Percentiles rank a stretch among this genome's conserved stretches.
These are phyloP conservation scores for Gracilariopsis chorda DNA, from an alignment of 23 red algal genomes.

Conservation along the genomic window DNA sequence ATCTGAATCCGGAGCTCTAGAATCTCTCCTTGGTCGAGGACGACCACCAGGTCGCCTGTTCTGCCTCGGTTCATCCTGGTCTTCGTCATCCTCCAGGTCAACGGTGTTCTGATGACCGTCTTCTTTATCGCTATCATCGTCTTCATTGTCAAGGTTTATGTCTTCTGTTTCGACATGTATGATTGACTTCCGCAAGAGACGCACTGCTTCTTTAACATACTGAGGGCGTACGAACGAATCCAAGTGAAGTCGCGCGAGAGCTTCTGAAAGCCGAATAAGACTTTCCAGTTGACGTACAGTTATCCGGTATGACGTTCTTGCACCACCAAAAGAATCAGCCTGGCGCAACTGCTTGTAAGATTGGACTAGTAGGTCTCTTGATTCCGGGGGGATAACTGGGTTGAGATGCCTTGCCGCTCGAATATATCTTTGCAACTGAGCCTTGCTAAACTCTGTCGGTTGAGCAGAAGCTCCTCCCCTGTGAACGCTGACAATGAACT, in stretches of 20 bases:
- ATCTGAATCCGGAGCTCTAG: slow-evolving; percentile 14
- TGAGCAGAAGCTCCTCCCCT: slow-evolving; percentile 27
- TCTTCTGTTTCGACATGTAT: slow-evolving; percentile 96
- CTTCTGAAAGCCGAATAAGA: slow-evolving; percentile 96
- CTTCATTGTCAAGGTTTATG: slow-evolving; percentile 82
- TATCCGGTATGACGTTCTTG: slow-evolving; percentile 82
- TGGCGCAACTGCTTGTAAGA: slow-evolving; percentile 91
- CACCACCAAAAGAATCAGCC: slow-evolving; percentile 73
- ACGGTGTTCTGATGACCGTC: slow-evolving; percentile 9
- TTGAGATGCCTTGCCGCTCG: slow-evolving; percentile 82
- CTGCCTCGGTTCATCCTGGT: background rate
- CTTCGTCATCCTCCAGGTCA: slow-evolving; percentile 36
- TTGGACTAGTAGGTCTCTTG: slow-evolving; percentile 82
- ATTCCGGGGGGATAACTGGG: slow-evolving; percentile 73
- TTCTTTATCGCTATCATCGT: slow-evolving; percentile 15
- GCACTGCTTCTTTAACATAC: slow-evolving; percentile 94
- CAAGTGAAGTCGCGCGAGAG: slow-evolving; percentile 93
- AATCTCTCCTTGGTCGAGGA: background rate
- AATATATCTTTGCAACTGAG: slow-evolving; percentile 84
- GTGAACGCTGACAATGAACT: slow-evolving; percentile 89
- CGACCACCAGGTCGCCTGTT: background rate
- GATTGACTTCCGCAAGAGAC: slow-evolving; percentile 92
- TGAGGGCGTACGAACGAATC: slow-evolving; percentile 82
- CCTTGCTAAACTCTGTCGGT: slow-evolving; percentile 60
- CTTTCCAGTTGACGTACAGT: slow-evolving; percentile 99